Evolutionary conservation across 345 rosid species (phyloP).

Genomic region (Moringa oleifera): DNA sequence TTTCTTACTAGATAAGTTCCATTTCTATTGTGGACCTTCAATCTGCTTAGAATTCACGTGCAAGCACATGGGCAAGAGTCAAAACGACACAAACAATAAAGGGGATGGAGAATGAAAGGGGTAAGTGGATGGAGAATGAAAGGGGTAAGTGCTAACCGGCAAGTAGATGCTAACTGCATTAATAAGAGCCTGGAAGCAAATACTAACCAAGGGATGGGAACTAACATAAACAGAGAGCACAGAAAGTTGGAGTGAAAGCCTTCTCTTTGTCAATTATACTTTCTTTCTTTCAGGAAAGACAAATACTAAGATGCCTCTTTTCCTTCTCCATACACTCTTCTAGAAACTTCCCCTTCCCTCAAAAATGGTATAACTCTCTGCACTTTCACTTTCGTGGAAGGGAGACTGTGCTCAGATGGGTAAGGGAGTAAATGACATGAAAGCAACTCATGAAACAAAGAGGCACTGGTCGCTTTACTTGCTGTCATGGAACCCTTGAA

Average conservation of each 20-base stretch:
- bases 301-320: conserved; percentile 81
- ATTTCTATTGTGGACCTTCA: too few species aligned
- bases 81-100: background rate
- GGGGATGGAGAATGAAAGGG: background rate
- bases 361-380: conserved; percentile 35
- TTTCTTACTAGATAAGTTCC: too few species aligned
- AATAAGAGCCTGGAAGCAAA: background rate
- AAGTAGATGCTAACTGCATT: too few species aligned
- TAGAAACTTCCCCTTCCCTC: conserved; percentile 54
- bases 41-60: conserved; percentile 6
- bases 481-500: conserved; percentile 29
- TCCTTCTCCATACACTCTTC: conserved; percentile 56
- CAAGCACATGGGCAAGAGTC: conserved; percentile 16
- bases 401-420: conserved; percentile 8
- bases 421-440: conserved; percentile 42
- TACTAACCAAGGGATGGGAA: background rate
- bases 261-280: conserved; percentile 33
- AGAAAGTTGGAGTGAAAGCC: conserved; percentile 33
- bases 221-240: conserved; percentile 30
- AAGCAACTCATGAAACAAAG: conserved; percentile 70
- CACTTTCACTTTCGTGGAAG: conserved; percentile 56
- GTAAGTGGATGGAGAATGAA: too few species aligned
- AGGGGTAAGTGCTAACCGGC: conserved; percentile 10
- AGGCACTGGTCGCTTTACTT: conserved; percentile 37
- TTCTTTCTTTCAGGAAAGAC: conserved; percentile 42